Base-by-base conservation (phyloP, 257 asterid genomes). In the Fraxinus excelsior region DNA sequence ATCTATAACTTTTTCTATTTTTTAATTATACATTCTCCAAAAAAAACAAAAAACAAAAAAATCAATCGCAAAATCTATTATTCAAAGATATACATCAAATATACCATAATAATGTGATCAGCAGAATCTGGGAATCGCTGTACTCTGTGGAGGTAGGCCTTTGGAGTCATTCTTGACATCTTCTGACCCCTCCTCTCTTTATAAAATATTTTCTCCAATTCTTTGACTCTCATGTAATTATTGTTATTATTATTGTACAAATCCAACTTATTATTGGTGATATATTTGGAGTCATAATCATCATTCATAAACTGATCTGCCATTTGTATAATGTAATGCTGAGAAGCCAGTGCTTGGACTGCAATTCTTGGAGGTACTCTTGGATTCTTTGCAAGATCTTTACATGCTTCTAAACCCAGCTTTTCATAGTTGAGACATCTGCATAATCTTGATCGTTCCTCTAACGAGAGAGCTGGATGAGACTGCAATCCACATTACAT, bases 351-450 rank as follows among this genome's bases (percentile, higher is more conserved):
- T 5, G 97, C 97, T 80, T 86, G 88, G 29, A 92, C 79, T 2
- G 97, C 74, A 32, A 89, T 82, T 88, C 90, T 80, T 65, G 97
- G 97, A 75, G 97, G 96, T 70, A 92, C 87, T 76, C 85, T 78
- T 0, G 97, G 97, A 80, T 89, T 92, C 80, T 87, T 88, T 5
- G 96, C 97, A 0, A 92, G 83, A 80, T 91, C 97, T 74, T 92
- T 92, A 84, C 97, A 89, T 56, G 92, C 85, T 86, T 92, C 97
- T 2, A 92, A 88, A 80, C 94, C 88, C 62, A 92, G 89, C 85
- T 92, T 92, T 77, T 88, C 81, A 82, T 91, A 92, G 82, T 91
- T 92, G 7, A 92, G 87, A 71, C 97, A 92, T 89, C 97, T 82
- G 53, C 97, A 92, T 51, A 92, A 34, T 75, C 90, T 88, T 74